Conservation (phyloP, 1,284 basidiomycete species). For the Phlebopus sp. region DNA sequence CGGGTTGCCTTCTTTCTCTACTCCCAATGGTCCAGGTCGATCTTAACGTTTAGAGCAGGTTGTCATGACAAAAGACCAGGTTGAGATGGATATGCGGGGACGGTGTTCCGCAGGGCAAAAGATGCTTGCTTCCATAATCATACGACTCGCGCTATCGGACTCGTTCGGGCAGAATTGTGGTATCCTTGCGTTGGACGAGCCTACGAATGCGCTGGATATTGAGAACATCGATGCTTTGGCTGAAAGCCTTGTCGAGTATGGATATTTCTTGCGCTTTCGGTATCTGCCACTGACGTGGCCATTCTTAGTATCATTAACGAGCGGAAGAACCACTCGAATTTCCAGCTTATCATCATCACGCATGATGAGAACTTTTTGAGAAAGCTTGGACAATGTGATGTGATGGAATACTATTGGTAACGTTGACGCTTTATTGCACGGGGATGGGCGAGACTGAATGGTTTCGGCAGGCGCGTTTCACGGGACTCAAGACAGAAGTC, state of each 20-base stretch:
- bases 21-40: constrained; percentile 9
- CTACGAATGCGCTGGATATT: constrained; percentile 94
- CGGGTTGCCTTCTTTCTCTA: constrained; percentile 54
- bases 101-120: constrained; percentile 98
- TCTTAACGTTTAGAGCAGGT: constrained; percentile 54
- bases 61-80: constrained; percentile 98
- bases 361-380: constrained; percentile 90
- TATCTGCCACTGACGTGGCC: constrained; percentile 7
- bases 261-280: constrained; percentile 15
- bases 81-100: constrained; percentile 99
- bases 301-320: constrained; percentile 83
- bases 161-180: constrained; percentile 98
- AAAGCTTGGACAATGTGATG: constrained; percentile 81
- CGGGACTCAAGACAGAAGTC: constrained; percentile 69
- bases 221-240: constrained; percentile 97
- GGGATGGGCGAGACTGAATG: constrained; percentile 7
- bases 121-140: constrained; percentile 98
- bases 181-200: constrained; percentile 96
- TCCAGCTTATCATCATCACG: constrained; percentile 97
- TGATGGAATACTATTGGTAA: constrained; percentile 91
- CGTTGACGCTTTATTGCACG: background rate
- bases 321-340: constrained; percentile 84
- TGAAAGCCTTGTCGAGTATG: constrained; percentile 87
- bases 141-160: constrained; percentile 95
- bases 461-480: constrained; percentile 49